phyloP scores from a whole-genome alignment of 306 rosid genomes.

The Pyrus betulifolia region DNA sequence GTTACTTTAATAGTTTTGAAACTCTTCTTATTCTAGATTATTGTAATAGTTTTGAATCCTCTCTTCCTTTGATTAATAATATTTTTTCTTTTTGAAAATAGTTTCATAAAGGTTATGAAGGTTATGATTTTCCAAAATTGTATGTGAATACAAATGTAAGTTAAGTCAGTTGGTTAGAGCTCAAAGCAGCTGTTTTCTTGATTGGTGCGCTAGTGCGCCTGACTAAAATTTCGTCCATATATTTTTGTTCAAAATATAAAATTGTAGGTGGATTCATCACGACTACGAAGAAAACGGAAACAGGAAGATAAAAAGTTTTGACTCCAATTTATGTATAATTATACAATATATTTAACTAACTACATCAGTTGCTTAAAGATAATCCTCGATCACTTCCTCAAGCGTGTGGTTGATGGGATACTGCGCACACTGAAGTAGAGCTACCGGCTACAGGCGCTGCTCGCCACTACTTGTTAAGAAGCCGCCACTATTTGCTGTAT shows the following conservation, averaged over 20 bases:
- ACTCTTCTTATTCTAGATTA: rapidly evolving
- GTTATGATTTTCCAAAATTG: no score
- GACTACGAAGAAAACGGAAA: background rate
- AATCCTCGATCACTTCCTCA: background rate
- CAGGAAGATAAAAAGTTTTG: background rate
- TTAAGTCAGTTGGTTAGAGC: no score
- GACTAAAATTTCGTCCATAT: background rate
- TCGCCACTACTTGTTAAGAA: constrained; percentile 10
- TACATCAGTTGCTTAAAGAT: background rate
- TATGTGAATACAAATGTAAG: no score
- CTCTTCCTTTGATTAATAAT: no score
- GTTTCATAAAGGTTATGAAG: no score
- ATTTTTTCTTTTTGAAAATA: background rate
- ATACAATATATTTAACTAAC: background rate
- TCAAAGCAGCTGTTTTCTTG: no score
- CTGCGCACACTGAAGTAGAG: background rate
- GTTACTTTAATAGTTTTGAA: no score
- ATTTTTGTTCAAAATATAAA: background rate
- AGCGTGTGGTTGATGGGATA: background rate
- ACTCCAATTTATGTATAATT: background rate
- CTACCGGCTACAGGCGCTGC: background rate
- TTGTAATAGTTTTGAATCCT: no score
- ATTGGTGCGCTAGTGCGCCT: no score
- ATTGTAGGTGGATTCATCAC: background rate
- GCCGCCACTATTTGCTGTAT: constrained; percentile 52